Percentiles rank a stretch among this genome's conserved stretches.
phyloP scores from a whole-genome alignment of 495 filamentous ascomycete species.

The Aspergillus leporis region DNA sequence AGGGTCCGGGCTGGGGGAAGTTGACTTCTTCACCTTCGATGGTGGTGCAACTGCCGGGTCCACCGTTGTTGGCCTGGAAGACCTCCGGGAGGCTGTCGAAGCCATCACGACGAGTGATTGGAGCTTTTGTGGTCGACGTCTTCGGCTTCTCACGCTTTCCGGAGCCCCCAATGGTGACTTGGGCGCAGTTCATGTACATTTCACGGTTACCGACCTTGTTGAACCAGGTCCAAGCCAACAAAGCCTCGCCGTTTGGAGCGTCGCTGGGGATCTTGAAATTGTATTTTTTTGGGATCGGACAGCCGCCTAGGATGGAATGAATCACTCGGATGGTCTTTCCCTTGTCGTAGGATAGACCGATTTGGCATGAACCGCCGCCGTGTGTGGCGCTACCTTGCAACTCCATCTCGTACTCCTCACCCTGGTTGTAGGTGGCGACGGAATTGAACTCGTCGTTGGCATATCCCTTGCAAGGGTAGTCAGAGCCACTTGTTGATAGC shows the following conservation, averaged over 20 bases:
- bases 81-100: conserved; percentile 67
- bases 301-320: conserved; percentile 79
- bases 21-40: conserved; percentile 53
- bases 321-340: conserved; percentile 75
- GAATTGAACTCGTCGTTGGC: conserved; percentile 45
- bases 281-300: conserved; percentile 59
- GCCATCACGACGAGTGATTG: conserved; percentile 23
- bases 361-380: conserved; percentile 84
- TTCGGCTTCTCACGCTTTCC: conserved; percentile 29
- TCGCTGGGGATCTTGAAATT: conserved; percentile 48
- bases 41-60: conserved; percentile 53
- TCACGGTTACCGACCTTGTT: conserved; percentile 88
- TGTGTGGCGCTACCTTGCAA: conserved; percentile 64
- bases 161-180: conserved; percentile 61
- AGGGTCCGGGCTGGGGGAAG: conserved; percentile 67
- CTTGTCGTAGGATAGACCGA: conserved; percentile 77
- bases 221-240: conserved; percentile 87
- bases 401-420: conserved; percentile 40
- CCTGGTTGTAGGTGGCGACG: conserved; percentile 45
- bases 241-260: conserved; percentile 52
- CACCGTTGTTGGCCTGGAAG: conserved; percentile 69
- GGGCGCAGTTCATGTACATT: conserved; percentile 95
- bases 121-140: background rate
- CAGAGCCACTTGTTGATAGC: conserved; percentile 38
- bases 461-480: conserved; percentile 58